These are phyloP conservation scores for Solanum hybrid DNA, from an alignment of 305 asterid genomes.

Conservation along the genomic window DNA sequence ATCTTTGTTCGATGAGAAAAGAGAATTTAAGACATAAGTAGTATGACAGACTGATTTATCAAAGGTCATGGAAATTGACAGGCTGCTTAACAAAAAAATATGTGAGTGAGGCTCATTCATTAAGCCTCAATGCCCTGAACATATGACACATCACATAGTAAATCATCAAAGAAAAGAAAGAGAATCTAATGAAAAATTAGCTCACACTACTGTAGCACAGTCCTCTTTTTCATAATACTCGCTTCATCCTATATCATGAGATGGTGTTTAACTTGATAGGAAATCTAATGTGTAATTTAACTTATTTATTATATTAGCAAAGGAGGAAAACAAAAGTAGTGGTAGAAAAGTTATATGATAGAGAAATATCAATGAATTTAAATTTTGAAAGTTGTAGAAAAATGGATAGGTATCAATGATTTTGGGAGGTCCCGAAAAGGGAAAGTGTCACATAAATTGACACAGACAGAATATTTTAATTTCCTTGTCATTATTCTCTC, in stretches of 20 bases:
- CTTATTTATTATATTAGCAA: neutral
- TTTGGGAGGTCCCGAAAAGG: neutral
- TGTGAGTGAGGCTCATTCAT: neutral
- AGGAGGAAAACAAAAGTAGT: neutral
- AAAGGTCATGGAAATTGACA: neutral
- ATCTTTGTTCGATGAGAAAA: neutral
- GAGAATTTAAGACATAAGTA: neutral
- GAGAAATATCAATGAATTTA: neutral
- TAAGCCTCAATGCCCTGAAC: neutral
- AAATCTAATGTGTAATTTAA: neutral
- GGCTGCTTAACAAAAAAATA: neutral
- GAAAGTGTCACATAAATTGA: neutral
- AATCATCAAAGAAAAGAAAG: neutral
- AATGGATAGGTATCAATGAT: neutral
- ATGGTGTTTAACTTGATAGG: neutral
- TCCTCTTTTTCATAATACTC: neutral
- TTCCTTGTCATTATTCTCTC: neutral
- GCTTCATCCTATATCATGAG: neutral
- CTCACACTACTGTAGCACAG: neutral
- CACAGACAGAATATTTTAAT: neutral
- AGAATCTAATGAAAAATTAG: neutral
- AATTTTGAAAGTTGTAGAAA: neutral
- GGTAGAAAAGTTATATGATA: neutral
- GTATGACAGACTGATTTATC: neutral
- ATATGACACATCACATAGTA: neutral